These are phyloP conservation scores for Pseudocercospora pini-densiflorae DNA, from an alignment of 2,329 filamentous ascomycete species.

Conservation along the genomic window DNA sequence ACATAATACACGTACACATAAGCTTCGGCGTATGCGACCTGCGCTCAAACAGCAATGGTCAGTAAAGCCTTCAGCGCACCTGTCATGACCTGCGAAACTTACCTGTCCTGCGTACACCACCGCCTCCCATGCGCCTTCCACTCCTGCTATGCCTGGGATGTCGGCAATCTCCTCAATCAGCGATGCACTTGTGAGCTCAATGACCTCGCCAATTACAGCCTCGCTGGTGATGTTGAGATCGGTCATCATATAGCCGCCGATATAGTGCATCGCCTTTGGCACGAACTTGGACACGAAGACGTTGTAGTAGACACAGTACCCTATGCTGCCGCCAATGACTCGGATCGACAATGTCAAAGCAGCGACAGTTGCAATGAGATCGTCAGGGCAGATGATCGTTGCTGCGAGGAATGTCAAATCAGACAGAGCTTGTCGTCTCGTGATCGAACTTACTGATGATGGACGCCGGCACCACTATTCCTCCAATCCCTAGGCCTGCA, in stretches of 20 bases:
- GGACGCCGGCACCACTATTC: slow-evolving; percentile 68
- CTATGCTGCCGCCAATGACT: slow-evolving; percentile 69
- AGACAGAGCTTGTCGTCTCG: background rate
- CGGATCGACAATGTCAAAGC: slow-evolving; percentile 72
- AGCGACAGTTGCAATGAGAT: slow-evolving; percentile 71
- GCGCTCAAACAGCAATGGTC: slow-evolving; percentile 13
- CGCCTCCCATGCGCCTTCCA: slow-evolving; percentile 42
- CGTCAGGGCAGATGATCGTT: slow-evolving; percentile 71
- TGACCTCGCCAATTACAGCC: slow-evolving; percentile 51
- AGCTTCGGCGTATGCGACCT: slow-evolving; percentile 37
- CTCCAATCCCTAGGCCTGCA: slow-evolving; percentile 68
- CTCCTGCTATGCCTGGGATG: slow-evolving; percentile 59
- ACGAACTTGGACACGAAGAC: slow-evolving; percentile 45
- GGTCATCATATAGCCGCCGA: slow-evolving; percentile 56
- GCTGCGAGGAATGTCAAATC: slow-evolving; percentile 36
- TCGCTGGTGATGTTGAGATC: slow-evolving; percentile 55
- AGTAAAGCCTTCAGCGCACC: slow-evolving; percentile 10
- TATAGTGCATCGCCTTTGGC: slow-evolving; percentile 50
- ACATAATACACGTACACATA: slow-evolving; percentile 38
- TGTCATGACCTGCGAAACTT: background rate
- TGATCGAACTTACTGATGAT: slow-evolving; percentile 55
- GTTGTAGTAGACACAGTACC: slow-evolving; percentile 45
- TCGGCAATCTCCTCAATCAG: slow-evolving; percentile 54
- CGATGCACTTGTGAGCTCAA: slow-evolving; percentile 58
- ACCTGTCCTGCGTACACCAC: slow-evolving; percentile 33